phyloP scores from a whole-genome alignment of 495 filamentous ascomycete genomes.

The Hyaloscypha bicolor region DNA sequence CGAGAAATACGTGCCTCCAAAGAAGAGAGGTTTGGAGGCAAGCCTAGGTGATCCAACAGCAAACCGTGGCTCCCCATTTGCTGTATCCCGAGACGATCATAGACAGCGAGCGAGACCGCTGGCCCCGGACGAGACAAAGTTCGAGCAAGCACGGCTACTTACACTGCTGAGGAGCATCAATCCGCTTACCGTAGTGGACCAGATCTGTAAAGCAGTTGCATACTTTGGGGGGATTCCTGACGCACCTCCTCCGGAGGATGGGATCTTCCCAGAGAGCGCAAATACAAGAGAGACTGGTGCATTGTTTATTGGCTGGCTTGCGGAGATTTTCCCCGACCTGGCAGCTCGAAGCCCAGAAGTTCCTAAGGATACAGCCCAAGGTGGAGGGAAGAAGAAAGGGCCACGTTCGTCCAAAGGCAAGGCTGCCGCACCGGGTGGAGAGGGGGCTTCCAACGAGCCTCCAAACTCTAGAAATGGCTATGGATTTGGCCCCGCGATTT shows the following conservation, averaged over 20 bases:
- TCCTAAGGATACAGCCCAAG: constrained; percentile 11
- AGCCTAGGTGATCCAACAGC: constrained; percentile 37
- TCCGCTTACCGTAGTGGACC: constrained; percentile 55
- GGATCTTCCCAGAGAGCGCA: constrained; percentile 54
- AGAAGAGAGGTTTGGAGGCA: constrained; percentile 45
- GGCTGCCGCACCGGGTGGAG: not conserved
- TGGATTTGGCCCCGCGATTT: constrained; percentile 32
- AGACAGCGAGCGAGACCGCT: constrained; percentile 36
- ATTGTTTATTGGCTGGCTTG: constrained; percentile 59
- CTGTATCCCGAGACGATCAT: constrained; percentile 25
- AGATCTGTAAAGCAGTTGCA: constrained; percentile 58
- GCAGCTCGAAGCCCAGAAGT: constrained; percentile 28
- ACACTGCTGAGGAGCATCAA: constrained; percentile 54
- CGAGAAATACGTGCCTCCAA: constrained; percentile 51
- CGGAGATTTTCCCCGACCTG: constrained; percentile 57
- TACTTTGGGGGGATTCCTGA: constrained; percentile 61
- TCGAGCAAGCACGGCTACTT: constrained; percentile 56
- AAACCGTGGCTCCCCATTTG: constrained; percentile 33
- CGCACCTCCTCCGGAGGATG: constrained; percentile 53
- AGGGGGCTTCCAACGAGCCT: constrained; percentile 12
- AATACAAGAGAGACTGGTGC: constrained; percentile 55
- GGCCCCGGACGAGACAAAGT: constrained; percentile 50
- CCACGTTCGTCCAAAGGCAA: constrained; percentile 19
- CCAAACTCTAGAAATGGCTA: constrained; percentile 34
- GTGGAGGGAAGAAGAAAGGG: constrained; percentile 28